Base-by-base conservation (phyloP, 495 filamentous ascomycete genomes). In the Neurospora tetraspora region DNA sequence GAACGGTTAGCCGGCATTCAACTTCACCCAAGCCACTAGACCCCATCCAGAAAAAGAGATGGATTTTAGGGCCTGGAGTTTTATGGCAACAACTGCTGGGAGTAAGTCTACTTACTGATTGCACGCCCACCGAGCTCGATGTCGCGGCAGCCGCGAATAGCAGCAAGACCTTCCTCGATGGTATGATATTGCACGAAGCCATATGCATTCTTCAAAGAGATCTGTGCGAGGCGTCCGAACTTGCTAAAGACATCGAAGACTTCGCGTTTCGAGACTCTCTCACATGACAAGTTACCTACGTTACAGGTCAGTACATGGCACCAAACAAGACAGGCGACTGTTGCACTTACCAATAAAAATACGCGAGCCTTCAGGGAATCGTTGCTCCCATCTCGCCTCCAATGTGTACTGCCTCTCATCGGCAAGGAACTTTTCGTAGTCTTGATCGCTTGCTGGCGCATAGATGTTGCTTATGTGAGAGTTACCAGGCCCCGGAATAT, bases 181-280 rank as follows among this genome's bases (percentile, higher is more conserved):
- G 94, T 93, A 71, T 97, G 86, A 74, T 95, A 99, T 78, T 99
- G 96, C 47, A 98, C 94, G 77, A 99, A 99, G 5, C 96, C 96
- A 82, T 97, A 99, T 3, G 94, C 94, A 80, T 94, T 93, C 78
- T 98, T 98, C 77, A 99, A 93, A 3, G 94, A 97, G 45, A 99
- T 93, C 79, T 99, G 96, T 3, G 95, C 95, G 42, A 99, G 83
- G 71, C 90, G 91, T 40, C 96, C 96, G 80, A 94, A 94, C 59
- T 88, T 87, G 78, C 91, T 89, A 77, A 99, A 99, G 18, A 93
- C 86, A 73, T 95, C 91, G 77, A 97, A 98, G 43, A 98, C 87
- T 79, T 98, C 95, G 73, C 92, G 89, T 80, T 99, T 98, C 0
- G 94, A 94, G 12, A 97, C 94, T 78, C 93, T 89, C 77, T 99